phyloP scores from a whole-genome alignment of 2,329 filamentous ascomycete genomes.

The Beauveria australis region DNA sequence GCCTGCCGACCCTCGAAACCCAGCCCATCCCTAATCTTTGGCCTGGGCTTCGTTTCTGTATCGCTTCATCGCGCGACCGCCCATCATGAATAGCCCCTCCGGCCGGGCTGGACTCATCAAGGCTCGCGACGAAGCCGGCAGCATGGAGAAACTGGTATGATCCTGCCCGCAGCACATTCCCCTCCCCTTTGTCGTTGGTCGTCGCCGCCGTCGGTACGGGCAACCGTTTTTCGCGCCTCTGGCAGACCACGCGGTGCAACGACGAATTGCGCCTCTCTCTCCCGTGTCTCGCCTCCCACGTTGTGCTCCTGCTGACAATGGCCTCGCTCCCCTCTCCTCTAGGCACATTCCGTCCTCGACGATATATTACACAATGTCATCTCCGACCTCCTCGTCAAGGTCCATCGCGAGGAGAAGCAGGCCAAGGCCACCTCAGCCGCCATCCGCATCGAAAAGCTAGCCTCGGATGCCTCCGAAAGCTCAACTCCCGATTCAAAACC shows the following conservation, averaged over 20 bases:
- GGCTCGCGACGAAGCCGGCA: slow-evolving; percentile 41
- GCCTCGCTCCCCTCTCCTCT: slow-evolving; percentile 1
- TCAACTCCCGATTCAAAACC: slow-evolving; percentile 45
- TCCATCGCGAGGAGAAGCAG: slow-evolving; percentile 71
- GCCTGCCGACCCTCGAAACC: slow-evolving; percentile 7
- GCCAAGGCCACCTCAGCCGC: slow-evolving; percentile 59
- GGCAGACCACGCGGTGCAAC: neutral
- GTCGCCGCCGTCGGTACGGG: neutral
- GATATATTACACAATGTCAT: slow-evolving; percentile 70
- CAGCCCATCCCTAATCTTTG: neutral
- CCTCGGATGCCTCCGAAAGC: slow-evolving; percentile 45
- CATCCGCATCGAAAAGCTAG: slow-evolving; percentile 56
- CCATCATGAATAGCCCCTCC: slow-evolving; percentile 33
- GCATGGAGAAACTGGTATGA: slow-evolving; percentile 54
- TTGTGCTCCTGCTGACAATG: slow-evolving; percentile 2
- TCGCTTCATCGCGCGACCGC: slow-evolving; percentile 8
- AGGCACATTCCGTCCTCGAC: slow-evolving; percentile 62
- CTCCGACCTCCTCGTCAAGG: slow-evolving; percentile 64
- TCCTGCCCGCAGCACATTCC: neutral
- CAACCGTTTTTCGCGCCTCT: neutral
- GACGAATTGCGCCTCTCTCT: neutral
- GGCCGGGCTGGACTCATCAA: slow-evolving; percentile 51
- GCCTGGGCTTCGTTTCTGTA: neutral
- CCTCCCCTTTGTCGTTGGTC: neutral
- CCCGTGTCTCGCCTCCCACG: neutral